These are phyloP conservation scores for Blastomyces percursus DNA, from an alignment of 2,329 filamentous ascomycete species.

Conservation along the genomic window DNA sequence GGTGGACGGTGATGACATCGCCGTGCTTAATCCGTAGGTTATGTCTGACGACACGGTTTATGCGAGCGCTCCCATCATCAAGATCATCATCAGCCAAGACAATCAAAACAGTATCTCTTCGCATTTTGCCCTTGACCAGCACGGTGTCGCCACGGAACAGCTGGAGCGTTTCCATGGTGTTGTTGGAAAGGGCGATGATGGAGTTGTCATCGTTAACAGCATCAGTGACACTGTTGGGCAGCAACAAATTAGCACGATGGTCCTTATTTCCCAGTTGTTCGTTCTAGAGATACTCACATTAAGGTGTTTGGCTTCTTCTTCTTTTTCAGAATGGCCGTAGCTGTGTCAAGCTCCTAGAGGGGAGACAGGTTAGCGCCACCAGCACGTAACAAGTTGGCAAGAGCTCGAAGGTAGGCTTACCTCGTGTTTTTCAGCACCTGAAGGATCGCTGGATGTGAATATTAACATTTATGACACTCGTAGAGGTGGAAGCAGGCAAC, in stretches of 20 bases:
- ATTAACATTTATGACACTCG: constrained; percentile 30
- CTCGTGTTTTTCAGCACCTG: constrained; percentile 74
- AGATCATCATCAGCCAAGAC: constrained; percentile 96
- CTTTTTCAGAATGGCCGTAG: constrained; percentile 97
- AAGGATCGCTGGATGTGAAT: constrained; percentile 57
- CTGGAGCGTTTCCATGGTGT: constrained; percentile 96
- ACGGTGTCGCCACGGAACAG: constrained; percentile 98
- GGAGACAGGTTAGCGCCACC: constrained; percentile 14
- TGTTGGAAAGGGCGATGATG: constrained; percentile 94
- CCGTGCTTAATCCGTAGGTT: constrained; percentile 98
- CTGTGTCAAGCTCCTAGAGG: constrained; percentile 69
- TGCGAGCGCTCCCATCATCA: constrained; percentile 90
- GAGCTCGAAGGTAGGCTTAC: constrained; percentile 42
- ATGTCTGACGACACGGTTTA: constrained; percentile 97
- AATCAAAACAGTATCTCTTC: constrained; percentile 97
- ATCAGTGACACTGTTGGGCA: constrained; percentile 70
- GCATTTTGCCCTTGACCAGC: constrained; percentile 97
- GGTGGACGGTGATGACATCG: constrained; percentile 92
- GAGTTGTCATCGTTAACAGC: constrained; percentile 99
- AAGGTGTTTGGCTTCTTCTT: constrained; percentile 99
- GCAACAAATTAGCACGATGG: constrained; percentile 22
- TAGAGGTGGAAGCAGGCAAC: neutral
- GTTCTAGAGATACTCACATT: constrained; percentile 54
- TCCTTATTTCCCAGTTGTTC: neutral
- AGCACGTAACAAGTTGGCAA: constrained; percentile 19